A percentile compares a stretch with the other conserved stretches of the same genome.
phyloP scores from a whole-genome alignment of 1,284 basidiomycete species.

The Pseudozyma sp. region DNA sequence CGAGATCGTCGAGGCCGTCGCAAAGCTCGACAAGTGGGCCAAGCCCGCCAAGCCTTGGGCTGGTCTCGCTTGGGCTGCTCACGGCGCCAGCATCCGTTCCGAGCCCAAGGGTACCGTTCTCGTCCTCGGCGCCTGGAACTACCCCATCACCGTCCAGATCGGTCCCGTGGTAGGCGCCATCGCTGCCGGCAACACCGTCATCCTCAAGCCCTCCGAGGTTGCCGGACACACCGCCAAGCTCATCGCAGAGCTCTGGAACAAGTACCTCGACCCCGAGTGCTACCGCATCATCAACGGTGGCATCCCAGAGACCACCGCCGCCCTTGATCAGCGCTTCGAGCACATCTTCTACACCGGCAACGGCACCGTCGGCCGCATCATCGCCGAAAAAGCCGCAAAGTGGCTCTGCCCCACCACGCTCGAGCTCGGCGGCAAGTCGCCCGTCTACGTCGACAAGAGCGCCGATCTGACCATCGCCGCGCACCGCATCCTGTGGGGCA shows the following conservation, averaged over 20 bases:
- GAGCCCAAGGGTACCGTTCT: conserved; percentile 70
- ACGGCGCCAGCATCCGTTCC: conserved; percentile 65
- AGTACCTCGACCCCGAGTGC: conserved; percentile 82
- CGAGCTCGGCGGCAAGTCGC: conserved; percentile 84
- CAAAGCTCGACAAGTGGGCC: conserved; percentile 73
- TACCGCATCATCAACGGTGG: conserved; percentile 81
- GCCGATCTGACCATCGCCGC: conserved; percentile 70
- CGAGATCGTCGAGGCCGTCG: conserved; percentile 77
- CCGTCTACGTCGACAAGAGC: conserved; percentile 80
- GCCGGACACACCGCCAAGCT: conserved; percentile 77
- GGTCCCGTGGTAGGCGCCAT: conserved; percentile 70
- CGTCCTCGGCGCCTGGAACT: conserved; percentile 71
- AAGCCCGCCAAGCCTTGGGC: conserved; percentile 64
- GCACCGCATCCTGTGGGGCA: conserved; percentile 81
- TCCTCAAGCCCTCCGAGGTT: conserved; percentile 80
- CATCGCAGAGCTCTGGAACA: conserved; percentile 79
- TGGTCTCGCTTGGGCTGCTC: conserved; percentile 63
- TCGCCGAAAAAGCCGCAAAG: conserved; percentile 85
- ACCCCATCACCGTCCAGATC: conserved; percentile 65
- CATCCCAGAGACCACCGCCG: conserved; percentile 79
- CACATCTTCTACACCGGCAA: conserved; percentile 76
- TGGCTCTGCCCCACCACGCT: conserved; percentile 84
- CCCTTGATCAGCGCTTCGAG: conserved; percentile 86
- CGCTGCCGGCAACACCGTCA: conserved; percentile 69
- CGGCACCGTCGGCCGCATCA: conserved; percentile 79